Conservation (phyloP, 306 rosid genomes). For the Lupinus albus region DNA sequence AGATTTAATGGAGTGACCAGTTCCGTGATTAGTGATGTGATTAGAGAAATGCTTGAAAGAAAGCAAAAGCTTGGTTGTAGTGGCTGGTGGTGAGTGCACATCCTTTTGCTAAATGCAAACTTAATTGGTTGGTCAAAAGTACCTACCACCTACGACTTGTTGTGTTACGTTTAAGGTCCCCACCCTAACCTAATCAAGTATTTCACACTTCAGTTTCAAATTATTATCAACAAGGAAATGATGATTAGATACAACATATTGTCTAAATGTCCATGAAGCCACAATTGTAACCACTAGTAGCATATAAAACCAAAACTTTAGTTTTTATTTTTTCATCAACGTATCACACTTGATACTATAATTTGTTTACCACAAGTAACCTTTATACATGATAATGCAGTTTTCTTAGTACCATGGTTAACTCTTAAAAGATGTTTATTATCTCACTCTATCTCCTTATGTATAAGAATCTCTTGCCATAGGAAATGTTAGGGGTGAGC, state of each 20-base stretch:
- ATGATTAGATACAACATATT: too few relatives aligned
- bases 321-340: too few relatives aligned
- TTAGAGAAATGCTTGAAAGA: background rate
- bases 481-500: too few relatives aligned
- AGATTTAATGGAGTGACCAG: background rate
- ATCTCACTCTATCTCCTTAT: too few relatives aligned
- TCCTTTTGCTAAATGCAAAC: background rate
- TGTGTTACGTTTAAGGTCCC: background rate
- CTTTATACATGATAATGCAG: background rate
- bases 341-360: too few relatives aligned
- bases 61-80: background rate
- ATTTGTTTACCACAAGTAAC: background rate
- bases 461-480: too few relatives aligned
- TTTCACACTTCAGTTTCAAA: too few relatives aligned
- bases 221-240: too few relatives aligned
- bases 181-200: background rate
- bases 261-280: too few relatives aligned
- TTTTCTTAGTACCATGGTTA: background rate
- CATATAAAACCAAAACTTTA: too few relatives aligned
- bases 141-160: background rate
- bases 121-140: background rate
- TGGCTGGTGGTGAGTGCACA: background rate
- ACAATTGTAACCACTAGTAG: too few relatives aligned
- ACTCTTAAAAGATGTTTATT: too few relatives aligned
- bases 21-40: background rate